Evolutionary conservation across 2,329 filamentous ascomycete genomes (phyloP).

Genomic region (Curvularia spicifera): DNA sequence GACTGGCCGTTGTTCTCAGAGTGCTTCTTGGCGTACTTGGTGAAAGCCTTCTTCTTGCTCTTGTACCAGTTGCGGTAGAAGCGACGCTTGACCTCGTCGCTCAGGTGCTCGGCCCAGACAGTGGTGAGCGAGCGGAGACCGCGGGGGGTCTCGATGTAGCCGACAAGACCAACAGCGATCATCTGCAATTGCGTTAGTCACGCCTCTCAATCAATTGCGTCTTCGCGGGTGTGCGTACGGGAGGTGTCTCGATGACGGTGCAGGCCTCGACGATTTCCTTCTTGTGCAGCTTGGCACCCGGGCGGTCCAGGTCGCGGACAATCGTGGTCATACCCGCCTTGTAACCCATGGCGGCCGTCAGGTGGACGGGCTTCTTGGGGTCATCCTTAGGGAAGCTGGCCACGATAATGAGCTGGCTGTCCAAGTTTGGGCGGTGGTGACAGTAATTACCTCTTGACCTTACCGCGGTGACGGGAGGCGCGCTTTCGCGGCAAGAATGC

Average conservation of each 20-base stretch:
- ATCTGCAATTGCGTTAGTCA: conserved; percentile 68
- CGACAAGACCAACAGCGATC: conserved; percentile 99
- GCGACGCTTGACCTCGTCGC: conserved; percentile 97
- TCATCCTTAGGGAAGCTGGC: conserved; percentile 99
- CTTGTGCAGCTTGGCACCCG: conserved; percentile 99
- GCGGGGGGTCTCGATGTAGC: conserved; percentile 99
- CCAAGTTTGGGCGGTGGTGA: conserved; percentile 20
- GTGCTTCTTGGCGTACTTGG: conserved; percentile 99
- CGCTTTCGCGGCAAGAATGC: conserved; percentile 73
- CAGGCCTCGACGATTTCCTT: conserved; percentile 55
- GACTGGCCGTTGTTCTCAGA: conserved; percentile 88
- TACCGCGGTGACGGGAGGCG: conserved; percentile 90
- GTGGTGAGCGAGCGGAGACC: conserved; percentile 99
- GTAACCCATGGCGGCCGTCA: conserved; percentile 98
- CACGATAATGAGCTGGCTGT: conserved; percentile 34
- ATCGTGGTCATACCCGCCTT: conserved; percentile 99
- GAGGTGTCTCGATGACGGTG: conserved; percentile 53
- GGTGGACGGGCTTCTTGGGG: conserved; percentile 98
- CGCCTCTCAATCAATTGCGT: conserved; percentile 54
- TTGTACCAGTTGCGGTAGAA: conserved; percentile 99
- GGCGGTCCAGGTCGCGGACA: conserved; percentile 98
- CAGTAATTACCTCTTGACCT: conserved; percentile 93
- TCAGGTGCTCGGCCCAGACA: conserved; percentile 99
- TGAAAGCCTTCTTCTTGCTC: conserved; percentile 99
- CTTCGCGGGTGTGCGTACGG: conserved; percentile 70